These are phyloP conservation scores for Pogostemon cablin DNA, from an alignment of 257 asterid genomes.

Conservation along the genomic window DNA sequence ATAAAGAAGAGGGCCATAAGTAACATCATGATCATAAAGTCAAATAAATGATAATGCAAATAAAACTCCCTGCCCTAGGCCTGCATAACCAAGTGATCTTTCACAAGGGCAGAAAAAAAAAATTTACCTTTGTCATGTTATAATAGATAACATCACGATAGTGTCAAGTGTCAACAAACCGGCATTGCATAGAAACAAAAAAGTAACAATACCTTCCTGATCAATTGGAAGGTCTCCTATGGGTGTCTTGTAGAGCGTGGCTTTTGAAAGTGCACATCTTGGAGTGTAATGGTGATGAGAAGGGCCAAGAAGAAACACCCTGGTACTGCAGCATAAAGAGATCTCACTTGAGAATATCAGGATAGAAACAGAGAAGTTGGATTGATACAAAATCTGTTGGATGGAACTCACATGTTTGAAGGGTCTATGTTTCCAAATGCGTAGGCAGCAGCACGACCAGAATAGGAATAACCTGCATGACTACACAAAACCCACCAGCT, in stretches of 20 bases:
- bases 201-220: slow-evolving; percentile 65
- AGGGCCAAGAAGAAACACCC: slow-evolving; percentile 97
- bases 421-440: slow-evolving; percentile 97
- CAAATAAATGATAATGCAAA: background rate
- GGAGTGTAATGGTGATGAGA: slow-evolving; percentile 95
- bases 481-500: slow-evolving; percentile 47
- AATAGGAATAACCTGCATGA: slow-evolving; percentile 99
- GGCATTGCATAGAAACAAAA: background rate
- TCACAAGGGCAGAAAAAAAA: background rate
- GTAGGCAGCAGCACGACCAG: slow-evolving; percentile 97
- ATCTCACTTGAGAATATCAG: background rate
- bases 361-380: slow-evolving; percentile 14
- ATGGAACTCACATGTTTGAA: slow-evolving; percentile 57
- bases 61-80: background rate
- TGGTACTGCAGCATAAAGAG: slow-evolving; percentile 59
- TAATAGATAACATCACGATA: no score
- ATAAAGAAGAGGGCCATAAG: slow-evolving; percentile 6
- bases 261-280: slow-evolving; percentile 88
- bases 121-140: background rate
- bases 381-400: background rate
- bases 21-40: slow-evolving; percentile 1
- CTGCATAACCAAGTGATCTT: background rate
- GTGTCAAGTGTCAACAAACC: background rate
- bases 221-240: slow-evolving; percentile 92
- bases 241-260: slow-evolving; percentile 86